phyloP scores from a whole-genome alignment of 2,329 filamentous ascomycete genomes.

The Curvularia sp. region DNA sequence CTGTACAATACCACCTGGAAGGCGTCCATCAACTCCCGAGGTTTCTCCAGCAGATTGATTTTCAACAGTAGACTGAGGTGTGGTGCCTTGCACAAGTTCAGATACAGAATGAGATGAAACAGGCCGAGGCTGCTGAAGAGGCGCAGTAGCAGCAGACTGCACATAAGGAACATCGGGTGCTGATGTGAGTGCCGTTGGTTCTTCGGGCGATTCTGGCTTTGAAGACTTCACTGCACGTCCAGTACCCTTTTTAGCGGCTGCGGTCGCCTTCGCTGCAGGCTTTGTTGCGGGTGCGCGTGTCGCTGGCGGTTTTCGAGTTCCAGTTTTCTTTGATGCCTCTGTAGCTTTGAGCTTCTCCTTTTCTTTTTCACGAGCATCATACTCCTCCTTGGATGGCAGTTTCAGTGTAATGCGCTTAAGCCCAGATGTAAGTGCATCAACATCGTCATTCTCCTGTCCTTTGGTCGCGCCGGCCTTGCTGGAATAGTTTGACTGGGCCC shows the following conservation, averaged over 20 bases:
- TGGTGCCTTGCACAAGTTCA: conserved; percentile 13
- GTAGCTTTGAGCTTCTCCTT: conserved; percentile 51
- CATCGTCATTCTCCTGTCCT: conserved; percentile 43
- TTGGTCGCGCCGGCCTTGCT: conserved; percentile 29
- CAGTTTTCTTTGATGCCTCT: conserved; percentile 43
- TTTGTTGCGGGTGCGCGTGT: conserved; percentile 28
- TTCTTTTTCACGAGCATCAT: conserved; percentile 60
- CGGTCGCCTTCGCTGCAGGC: conserved; percentile 23
- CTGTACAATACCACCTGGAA: conserved; percentile 30
- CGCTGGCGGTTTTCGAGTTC: conserved; percentile 30
- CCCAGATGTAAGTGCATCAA: conserved; percentile 61
- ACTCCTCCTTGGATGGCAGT: conserved; percentile 63
- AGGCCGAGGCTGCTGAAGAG: conserved; percentile 42
- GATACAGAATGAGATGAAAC: conserved; percentile 21
- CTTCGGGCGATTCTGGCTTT: conserved; percentile 35
- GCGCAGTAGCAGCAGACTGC: conserved; percentile 28
- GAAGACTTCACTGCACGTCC: conserved; percentile 36
- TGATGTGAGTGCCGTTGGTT: conserved; percentile 47
- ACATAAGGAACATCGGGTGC: conserved; percentile 36
- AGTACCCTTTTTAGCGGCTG: conserved; percentile 32
- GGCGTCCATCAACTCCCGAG: conserved; percentile 22
- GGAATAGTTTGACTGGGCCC: conserved; percentile 49
- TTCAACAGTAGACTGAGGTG: neutral
- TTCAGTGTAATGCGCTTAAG: conserved; percentile 67
- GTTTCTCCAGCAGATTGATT: neutral